Evolutionary conservation across 768 basidiomycete genomes (phyloP).

Genomic region (Tricholomella constricta): DNA sequence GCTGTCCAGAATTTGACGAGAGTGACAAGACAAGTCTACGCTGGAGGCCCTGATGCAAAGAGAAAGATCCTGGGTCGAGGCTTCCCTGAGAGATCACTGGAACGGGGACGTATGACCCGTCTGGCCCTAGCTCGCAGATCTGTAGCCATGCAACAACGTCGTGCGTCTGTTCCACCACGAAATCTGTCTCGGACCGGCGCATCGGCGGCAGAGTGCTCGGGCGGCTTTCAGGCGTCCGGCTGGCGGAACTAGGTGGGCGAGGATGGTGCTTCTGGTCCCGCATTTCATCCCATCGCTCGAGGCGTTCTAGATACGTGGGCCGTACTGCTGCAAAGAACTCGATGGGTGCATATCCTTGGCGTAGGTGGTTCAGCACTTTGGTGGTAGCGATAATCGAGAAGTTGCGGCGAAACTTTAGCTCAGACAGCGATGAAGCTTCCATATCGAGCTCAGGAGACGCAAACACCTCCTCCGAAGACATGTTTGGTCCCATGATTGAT

Average conservation of each 20-base stretch:
- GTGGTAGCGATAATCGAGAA: conserved; percentile 78
- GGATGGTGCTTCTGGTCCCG: conserved; percentile 68
- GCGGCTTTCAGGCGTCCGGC: conserved; percentile 39
- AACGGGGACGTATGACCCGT: conserved; percentile 82
- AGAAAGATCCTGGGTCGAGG: conserved; percentile 84
- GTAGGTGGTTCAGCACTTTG: conserved; percentile 72
- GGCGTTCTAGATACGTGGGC: conserved; percentile 81
- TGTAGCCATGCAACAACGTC: conserved; percentile 90
- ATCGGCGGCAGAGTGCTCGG: conserved; percentile 61
- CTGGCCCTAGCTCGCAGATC: conserved; percentile 81
- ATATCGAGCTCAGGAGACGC: conserved; percentile 76
- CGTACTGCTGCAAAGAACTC: conserved; percentile 88
- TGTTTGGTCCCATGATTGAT: conserved; percentile 74
- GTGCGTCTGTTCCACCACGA: conserved; percentile 83
- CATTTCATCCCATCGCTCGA: conserved; percentile 94
- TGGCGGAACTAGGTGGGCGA: conserved; percentile 32
- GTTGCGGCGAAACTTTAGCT: conserved; percentile 80
- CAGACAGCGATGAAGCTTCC: conserved; percentile 67
- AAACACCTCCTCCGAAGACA: conserved; percentile 79
- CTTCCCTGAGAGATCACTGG: conserved; percentile 75
- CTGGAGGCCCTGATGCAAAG: conserved; percentile 92
- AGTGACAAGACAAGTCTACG: conserved; percentile 76
- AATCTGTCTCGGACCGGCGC: conserved; percentile 92
- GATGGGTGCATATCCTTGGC: conserved; percentile 78
- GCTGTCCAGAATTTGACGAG: conserved; percentile 85